Evolutionary conservation across 176 grass and related monocot genomes (phyloP), one percentile per base, ranked within the genome.

Genomic region (Pharus latifolius): DNA sequence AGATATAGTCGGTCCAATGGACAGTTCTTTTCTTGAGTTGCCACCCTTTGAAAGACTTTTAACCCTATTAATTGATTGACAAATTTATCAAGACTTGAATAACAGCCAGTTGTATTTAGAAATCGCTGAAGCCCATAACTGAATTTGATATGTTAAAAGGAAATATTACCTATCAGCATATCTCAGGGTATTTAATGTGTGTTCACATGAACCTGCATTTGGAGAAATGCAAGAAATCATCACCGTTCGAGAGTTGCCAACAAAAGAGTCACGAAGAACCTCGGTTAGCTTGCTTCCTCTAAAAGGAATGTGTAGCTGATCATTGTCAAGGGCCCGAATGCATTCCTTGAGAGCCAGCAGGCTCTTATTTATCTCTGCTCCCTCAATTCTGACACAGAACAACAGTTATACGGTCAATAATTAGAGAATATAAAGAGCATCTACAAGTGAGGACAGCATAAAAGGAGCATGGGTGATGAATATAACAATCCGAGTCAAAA

Each of bases 151-250:
- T 29, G 51, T 47, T 17, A 26, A 75, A 14, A 25, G 58, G 22
- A 6, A 35, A 6, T 31, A 29, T 45, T 91, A 99, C 95, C 95
- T 94, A 55, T 99, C 95, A 1, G 95, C 95, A 35, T 99, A 99
- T 99, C 95, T 88, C 44, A 99, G 85, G 12, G 95, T 99, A 71
- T 99, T 99, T 49, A 99, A 70, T 6, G 95, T 99, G 78, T 99
- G 95, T 53, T 99, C 95, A 73, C 95, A 99, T 83, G 95, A 99
- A 68, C 87, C 87, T 26, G 95, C 90, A 82, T 94, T 99, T 25
- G 95, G 95, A 20, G 95, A 99, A 71, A 99, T 94, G 76, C 95
- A 99, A 63, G 90, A 94, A 49, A 99, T 99, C 95, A 99, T 99
- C 24, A 99, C 88, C 3, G 95, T 99, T 44, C 87, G 77, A 18